These are phyloP conservation scores for Thalassiosira mediterranea DNA, from an alignment of 352 stramenopile species.

Conservation along the genomic window DNA sequence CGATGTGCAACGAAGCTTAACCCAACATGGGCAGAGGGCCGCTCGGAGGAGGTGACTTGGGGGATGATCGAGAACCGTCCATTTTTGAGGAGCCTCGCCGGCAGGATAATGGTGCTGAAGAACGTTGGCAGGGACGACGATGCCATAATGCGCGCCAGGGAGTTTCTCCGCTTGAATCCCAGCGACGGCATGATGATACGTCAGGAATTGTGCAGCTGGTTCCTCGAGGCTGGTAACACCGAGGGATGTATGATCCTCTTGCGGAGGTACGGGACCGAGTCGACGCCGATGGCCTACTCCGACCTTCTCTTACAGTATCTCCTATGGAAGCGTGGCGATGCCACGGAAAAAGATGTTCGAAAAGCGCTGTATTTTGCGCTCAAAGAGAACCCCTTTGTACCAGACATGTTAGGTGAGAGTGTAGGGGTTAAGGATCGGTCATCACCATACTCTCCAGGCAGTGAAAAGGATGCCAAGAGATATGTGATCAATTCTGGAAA, in stretches of 20 bases:
- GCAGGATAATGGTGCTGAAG: conserved; percentile 15
- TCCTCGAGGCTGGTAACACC: conserved; percentile 27
- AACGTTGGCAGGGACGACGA: conserved; percentile 19
- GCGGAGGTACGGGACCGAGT: conserved; percentile 10
- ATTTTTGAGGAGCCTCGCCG: conserved; percentile 11
- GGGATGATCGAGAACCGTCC: conserved; percentile 17
- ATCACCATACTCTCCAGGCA: conserved; percentile 16
- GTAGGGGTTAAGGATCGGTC: not conserved
- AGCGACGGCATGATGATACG: conserved; percentile 8
- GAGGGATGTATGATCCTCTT: conserved; percentile 14
- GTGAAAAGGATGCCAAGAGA: conserved; percentile 17
- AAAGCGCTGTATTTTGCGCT: conserved; percentile 27
- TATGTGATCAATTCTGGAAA: conserved; percentile 19
- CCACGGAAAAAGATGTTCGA: conserved; percentile 28
- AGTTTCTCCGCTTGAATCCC: conserved; percentile 19
- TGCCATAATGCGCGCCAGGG: conserved; percentile 25
- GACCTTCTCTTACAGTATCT: conserved; percentile 40
- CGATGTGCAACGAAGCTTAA: conserved; percentile 21
- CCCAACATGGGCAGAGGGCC: conserved; percentile 24
- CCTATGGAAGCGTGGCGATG: conserved; percentile 31
- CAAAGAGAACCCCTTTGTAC: conserved; percentile 24
- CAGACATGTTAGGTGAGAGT: conserved; percentile 11
- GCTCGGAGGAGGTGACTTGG: conserved; percentile 6
- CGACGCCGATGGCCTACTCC: conserved; percentile 24
- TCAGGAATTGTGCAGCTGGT: conserved; percentile 20